Evolutionary conservation across 1,284 basidiomycete genomes (phyloP), one percentile per base, ranked within the genome.

Genomic region (Ceratobasidium sp.): DNA sequence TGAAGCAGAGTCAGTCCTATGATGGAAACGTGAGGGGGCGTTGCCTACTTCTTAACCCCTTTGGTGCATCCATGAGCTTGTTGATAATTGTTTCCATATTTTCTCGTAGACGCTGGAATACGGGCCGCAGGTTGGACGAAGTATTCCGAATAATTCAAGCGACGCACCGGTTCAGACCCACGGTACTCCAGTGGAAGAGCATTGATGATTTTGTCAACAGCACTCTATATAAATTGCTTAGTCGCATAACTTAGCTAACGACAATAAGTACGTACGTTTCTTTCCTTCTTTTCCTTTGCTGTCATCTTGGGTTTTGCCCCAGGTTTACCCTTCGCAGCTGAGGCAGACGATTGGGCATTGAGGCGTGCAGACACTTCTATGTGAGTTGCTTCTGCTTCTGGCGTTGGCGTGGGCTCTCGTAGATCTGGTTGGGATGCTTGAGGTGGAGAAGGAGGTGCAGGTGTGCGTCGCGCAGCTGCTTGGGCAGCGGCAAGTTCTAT

Each of bases 141-240:
- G 52, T 44, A 61, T 52, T 52, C 38, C 10, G 23, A 17, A 44
- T 3, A 15, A 28, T 3, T 20, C 13, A 48, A 59, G 75, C 42
- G 20, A 84, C 91, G 78, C 82, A 94, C 94, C 2, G 93, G 92
- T 84, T 97, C 95, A 81, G 89, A 92, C 17, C 96, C 96, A 57
- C 96, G 89, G 84, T 96, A 98, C 84, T 98, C 96, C 33, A 98
- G 88, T 0, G 96, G 96, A 48, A 98, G 86, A 77, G 90, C 91
- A 46, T 92, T 89, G 56, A 97, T 90, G 50, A 96, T 89, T 79
- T 89, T 90, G 79, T 95, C 93, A 28, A 96, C 87, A 78, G 84
- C 82, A 23, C 84, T 78, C 84, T 86, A 73, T 17, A 48, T 40
- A 65, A 15, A 61, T 6, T 20, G n/a, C 42, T 33, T 12, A 50